Evolutionary conservation across 805 yeast species (phyloP), one percentile per base, ranked within the genome.

Genomic region (Candida endomychidarum): DNA sequence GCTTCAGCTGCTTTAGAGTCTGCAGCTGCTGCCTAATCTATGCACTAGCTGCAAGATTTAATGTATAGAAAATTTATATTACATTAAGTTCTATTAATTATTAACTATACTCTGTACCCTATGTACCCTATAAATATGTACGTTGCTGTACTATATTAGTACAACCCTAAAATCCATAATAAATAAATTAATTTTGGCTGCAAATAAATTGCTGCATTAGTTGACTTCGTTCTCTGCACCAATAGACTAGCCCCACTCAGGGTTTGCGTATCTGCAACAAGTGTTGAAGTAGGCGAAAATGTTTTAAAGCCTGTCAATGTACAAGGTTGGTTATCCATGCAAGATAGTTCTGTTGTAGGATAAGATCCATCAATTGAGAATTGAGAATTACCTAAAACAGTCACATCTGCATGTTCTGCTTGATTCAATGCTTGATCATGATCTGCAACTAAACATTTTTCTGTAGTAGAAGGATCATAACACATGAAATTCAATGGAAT

Each of bases 1-100:
- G 57, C 56, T 8, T 34, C 46, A 16, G 40, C 47, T 19, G 46
- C 57, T 10, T 53, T 63, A 48, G 51, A 40, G 15, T 29, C 50
- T 26, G 69, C 68, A 37, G 49, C 28, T 18, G 37, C 37, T 31
- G 24, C 5, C 3, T 27, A 24, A 19, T 29, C 7, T 5, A 5
- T 10, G 24, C 7, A 19, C 12, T 30, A 9, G 22, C n/a, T 30
- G 25, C 4, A 30, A 20, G 8, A 20, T 8, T 20, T 20, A 20
- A 6, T 20, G 22, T 17, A n/a, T 29, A 16, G 7, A 17, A 8
- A 18, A n/a, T n/a, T n/a, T n/a, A n/a, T n/a, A n/a, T n/a, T n/a
- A n/a, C n/a, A n/a, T n/a, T n/a, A n/a, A n/a, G n/a, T n/a, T n/a
- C n/a, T n/a, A n/a, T n/a, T n/a, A n/a, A n/a, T n/a, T n/a, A n/a